Base-by-base conservation (phyloP, 139 green algal genomes). In the Chlamydomonas sphaeroides region DNA sequence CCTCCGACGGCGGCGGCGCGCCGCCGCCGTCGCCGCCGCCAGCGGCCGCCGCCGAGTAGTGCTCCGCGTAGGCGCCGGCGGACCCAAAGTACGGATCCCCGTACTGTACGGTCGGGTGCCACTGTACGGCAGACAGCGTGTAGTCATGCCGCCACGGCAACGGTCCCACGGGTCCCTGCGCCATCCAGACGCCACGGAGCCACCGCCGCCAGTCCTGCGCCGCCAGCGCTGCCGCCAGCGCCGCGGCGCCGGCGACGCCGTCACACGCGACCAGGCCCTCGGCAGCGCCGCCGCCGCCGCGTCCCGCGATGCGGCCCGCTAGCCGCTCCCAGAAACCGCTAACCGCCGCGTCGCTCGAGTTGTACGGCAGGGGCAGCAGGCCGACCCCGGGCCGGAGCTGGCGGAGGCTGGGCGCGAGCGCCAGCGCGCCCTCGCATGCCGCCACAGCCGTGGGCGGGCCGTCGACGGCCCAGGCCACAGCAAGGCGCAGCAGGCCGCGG, bases 61-160 rank as follows among this genome's bases (percentile, higher is more conserved):
- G 41, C 0, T 25, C 18, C 23, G 41, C 77, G 65, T 84, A 84
- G 6, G 36, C 20, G 7, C 33, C 4, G 15, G 65, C 63, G 3
- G 48, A 53, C 14, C 77, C 77, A 28, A 76, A 84, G 15, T 76
- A 67, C 14, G 6, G 2, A 35, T 84, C 77, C 0, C 35, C 65
- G 49, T 84, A 74, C 49, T 75, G 65, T 18, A 33, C 49, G 20
- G 1, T 45, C 17, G 35, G 30, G 65, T 25, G 45, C 77, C 77
- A 84, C 48, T 84, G 65, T 36, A 28, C 51, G 0, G 65, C 49
- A 6, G 65, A 65, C 65, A 76, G 77, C 42, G 15, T 42, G 77
- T 84, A 84, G 17, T 17, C 11, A 1, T 21, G 15, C 28, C 32
- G 5, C 18, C 48, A 15, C 15, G 72, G 63, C 3, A 8, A 23